These are phyloP conservation scores for Colletotrichum aenigma DNA, from an alignment of 2,329 filamentous ascomycete genomes.

Conservation along the genomic window DNA sequence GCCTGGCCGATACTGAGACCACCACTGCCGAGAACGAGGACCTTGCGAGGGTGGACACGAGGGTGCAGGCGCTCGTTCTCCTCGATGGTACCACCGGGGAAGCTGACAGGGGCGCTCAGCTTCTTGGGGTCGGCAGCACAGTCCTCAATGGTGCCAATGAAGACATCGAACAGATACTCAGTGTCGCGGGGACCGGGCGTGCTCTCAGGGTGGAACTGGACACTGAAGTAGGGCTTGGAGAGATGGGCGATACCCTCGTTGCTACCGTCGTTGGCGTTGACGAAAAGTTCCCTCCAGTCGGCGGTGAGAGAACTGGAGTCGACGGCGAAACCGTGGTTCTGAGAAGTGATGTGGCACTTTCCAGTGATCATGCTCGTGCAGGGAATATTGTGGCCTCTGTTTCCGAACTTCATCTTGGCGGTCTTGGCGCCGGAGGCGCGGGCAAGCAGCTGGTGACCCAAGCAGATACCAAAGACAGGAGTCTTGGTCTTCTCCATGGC, in stretches of 20 bases:
- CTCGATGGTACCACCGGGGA: constrained; percentile 82
- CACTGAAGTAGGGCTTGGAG: constrained; percentile 91
- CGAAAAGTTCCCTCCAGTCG: constrained; percentile 92
- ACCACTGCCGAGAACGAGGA: constrained; percentile 90
- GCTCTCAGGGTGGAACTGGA: constrained; percentile 99
- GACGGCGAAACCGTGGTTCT: constrained; percentile 97
- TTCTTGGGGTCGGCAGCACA: constrained; percentile 70
- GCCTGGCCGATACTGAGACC: constrained; percentile 97
- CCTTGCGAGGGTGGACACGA: constrained; percentile 87
- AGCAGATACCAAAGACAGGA: constrained; percentile 94
- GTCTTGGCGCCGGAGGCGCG: constrained; percentile 86
- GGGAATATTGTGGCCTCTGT: constrained; percentile 97
- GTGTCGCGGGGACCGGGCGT: constrained; percentile 94
- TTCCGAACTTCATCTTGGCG: constrained; percentile 98
- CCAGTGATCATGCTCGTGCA: constrained; percentile 96
- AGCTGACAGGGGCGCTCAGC: constrained; percentile 76
- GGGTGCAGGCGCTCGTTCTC: constrained; percentile 81
- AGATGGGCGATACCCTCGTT: constrained; percentile 96
- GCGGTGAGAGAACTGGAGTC: constrained; percentile 76
- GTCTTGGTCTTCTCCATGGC: constrained; percentile 80
- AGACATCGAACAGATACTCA: constrained; percentile 96
- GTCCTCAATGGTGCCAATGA: constrained; percentile 82
- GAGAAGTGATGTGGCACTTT: constrained; percentile 97
- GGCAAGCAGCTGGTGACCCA: constrained; percentile 92
- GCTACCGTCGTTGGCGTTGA: constrained; percentile 97